Base-by-base conservation (phyloP, 2,329 filamentous ascomycete species). In the Pyrenophora teres region DNA sequence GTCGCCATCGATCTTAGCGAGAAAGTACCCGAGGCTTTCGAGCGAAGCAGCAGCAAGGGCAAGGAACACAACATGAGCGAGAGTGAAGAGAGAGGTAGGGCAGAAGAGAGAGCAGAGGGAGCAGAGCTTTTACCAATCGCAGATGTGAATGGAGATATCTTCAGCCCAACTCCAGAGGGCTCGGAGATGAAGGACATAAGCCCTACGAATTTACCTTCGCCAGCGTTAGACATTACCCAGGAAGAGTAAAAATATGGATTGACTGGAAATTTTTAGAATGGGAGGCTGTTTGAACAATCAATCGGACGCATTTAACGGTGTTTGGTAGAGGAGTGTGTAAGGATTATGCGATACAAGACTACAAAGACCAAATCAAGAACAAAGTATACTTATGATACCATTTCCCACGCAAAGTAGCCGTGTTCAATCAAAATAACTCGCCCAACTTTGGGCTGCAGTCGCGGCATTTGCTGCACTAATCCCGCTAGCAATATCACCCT, bases 1-100 rank as follows among this genome's bases (percentile, higher is more conserved):
- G 75, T 78, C 38, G 78, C 79, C 8, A 77, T 81, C 42, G 80
- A 81, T 57, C 62, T 81, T 40, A 76, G 72, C 23, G 78, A 81
- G 63, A 78, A 79, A 56, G 70, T 77, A 4, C 76, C 76, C 6
- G 73, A 77, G 51, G 77, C 73, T n/a, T 79, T 79, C 39, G 65
- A 66, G 37, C 57, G 63, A 13, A 57, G 52, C 31, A 40, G 19
- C 15, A 55, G 54, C 15, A 64, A 59, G 16, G 56, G 53, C 7
- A 63, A 62, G n/a, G 59, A 57, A 7, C 62, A 61, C n/a, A 59
- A 56, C 5, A 61, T 54, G 42, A 55, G 46, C 1, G 54, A 59
- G 32, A 55, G 58, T 9, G 54, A 48, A 31, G 59, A 59, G 36
- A 35, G 62, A 15, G 63, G 61, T 6, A 45, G 61, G 41, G 50